A percentile compares a stretch with the other conserved stretches of the same genome.
These are phyloP conservation scores for Aspergillus novoparasiticus DNA, from an alignment of 2,329 filamentous ascomycete genomes.

Conservation along the genomic window DNA sequence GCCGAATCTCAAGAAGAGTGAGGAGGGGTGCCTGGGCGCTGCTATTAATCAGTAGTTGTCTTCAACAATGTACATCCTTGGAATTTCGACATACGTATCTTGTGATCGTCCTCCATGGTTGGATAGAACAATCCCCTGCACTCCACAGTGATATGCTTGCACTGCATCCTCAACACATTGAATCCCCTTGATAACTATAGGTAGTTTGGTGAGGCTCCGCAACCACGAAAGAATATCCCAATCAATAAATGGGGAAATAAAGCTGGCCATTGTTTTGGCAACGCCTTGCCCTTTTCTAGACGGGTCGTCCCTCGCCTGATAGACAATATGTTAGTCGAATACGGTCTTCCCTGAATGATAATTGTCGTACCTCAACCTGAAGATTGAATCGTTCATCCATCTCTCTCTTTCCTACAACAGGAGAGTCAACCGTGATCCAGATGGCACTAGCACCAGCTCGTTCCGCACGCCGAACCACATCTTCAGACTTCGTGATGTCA, in stretches of 20 bases:
- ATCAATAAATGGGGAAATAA: constrained; percentile 32
- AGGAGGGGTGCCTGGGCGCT: constrained; percentile 54
- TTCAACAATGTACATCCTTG: neutral
- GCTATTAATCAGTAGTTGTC: neutral
- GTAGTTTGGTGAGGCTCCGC: constrained; percentile 36
- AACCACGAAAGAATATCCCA: constrained; percentile 45
- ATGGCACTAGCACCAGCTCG: constrained; percentile 32
- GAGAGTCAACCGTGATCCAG: constrained; percentile 39
- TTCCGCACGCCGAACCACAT: constrained; percentile 28
- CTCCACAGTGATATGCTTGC: constrained; percentile 48
- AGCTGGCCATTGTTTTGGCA: constrained; percentile 32
- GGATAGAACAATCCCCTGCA: constrained; percentile 47
- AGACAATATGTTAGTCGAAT: neutral
- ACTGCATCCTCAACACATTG: constrained; percentile 54
- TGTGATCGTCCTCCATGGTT: constrained; percentile 52
- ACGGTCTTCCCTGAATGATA: neutral
- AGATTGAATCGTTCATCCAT: constrained; percentile 36
- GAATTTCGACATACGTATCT: constrained; percentile 36
- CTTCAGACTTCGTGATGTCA: constrained; percentile 29
- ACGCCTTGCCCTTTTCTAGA: constrained; percentile 25
- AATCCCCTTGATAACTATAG: constrained; percentile 45
- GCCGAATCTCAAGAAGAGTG: constrained; percentile 64
- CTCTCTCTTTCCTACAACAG: constrained; percentile 36
- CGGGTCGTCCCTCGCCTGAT: constrained; percentile 15
- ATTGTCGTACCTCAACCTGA: constrained; percentile 21